Evolutionary conservation across 257 asterid genomes (phyloP).

Genomic region (Scutellaria galericulata): DNA sequence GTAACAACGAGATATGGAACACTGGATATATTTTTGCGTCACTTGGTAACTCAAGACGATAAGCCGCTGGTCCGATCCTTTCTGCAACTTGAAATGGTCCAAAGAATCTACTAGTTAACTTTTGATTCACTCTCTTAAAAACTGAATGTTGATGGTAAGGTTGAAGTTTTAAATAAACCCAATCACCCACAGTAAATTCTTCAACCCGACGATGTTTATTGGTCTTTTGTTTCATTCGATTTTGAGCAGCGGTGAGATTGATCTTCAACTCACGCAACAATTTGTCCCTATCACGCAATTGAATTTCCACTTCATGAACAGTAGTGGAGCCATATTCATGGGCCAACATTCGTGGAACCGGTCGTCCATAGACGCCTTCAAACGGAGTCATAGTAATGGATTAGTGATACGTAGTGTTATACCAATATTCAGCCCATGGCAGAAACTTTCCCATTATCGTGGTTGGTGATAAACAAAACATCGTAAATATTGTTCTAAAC

Average conservation of each 20-base stretch:
- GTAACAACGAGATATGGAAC: neutral
- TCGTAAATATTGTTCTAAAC: constrained; percentile 2
- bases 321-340: neutral
- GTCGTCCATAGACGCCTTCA: neutral
- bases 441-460: neutral
- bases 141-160: neutral
- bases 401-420: neutral
- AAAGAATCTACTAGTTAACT: neutral
- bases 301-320: neutral
- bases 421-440: constrained; percentile 1
- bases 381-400: neutral
- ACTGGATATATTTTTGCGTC: neutral
- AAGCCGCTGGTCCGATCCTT: neutral
- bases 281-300: neutral
- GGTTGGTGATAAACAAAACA: neutral
- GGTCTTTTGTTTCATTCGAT: neutral
- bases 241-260: neutral
- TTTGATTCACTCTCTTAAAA: neutral
- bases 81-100: neutral
- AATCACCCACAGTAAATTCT: neutral
- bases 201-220: neutral
- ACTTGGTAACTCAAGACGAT: neutral
- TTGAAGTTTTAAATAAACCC: neutral
- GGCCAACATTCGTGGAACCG: neutral
- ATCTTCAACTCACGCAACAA: neutral